Evolutionary conservation across 805 yeast species (phyloP), one percentile per base, ranked within the genome.

Genomic region (Candida maesae): DNA sequence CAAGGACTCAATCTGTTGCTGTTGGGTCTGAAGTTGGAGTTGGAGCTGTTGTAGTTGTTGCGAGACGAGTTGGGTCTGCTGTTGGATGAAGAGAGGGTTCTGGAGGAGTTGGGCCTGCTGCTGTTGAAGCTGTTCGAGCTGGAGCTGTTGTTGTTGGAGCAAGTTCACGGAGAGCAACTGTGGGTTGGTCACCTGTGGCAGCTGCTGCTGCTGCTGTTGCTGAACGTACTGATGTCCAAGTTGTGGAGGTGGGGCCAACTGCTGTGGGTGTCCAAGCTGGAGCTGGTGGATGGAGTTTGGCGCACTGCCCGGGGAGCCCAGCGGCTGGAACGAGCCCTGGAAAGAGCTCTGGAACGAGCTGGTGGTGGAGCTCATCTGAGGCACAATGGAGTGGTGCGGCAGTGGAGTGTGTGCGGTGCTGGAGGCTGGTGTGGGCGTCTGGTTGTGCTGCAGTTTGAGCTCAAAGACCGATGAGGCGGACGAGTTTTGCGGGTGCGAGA

Each of bases 1-100:
- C 40, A 47, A 40, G 26, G 68, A 51, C 44, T 70, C 55, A 31
- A 51, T 45, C 32, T 56, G 59, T 35, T 54, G 61, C 35, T 54
- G 56, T 33, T 58, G 53, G 34, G 59, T 19, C 28, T 56, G 59
- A 8, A 63, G 42, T 42, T 61, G 59, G 15, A 44, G 23, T 39
- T 50, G 59, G 18, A 53, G 44, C 34, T 54, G 59, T 43, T 51
- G 61, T 15, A 49, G 38, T 32, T 51, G 60, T 39, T 52, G 59
- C 14, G 51, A 52, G 28, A 51, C 55, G 21, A 46, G 27, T 32
- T 47, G 55, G 2, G 53, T 52, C 42, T 53, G 61, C 34, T 52
- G 59, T 41, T 51, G 58, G 16, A 49, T 44, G 36, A 53, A 43
- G 33, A 50, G 26, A 12, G 55, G 57, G 36, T 54, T 53, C 36